Percentiles rank a stretch among this genome's conserved stretches.
phyloP scores from a whole-genome alignment of 2,329 filamentous ascomycete genomes.

The Bipolaris victoriae region DNA sequence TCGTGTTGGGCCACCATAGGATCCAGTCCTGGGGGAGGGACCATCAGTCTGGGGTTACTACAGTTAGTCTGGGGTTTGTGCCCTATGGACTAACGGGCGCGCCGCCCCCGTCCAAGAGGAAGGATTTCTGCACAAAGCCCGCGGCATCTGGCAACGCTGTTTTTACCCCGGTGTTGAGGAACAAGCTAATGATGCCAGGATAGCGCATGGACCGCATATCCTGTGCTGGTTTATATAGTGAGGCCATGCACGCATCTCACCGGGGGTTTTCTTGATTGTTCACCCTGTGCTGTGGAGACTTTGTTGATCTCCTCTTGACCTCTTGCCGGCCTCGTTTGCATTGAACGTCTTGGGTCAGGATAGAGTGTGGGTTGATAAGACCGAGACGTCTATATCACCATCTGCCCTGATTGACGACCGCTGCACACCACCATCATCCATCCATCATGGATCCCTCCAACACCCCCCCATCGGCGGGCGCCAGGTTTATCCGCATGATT shows the following conservation, averaged over 20 bases:
- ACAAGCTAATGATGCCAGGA: conserved; percentile 13
- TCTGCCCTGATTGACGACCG: neutral
- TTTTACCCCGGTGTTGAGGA: conserved; percentile 30
- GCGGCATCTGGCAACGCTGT: conserved; percentile 21
- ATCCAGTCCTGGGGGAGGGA: neutral
- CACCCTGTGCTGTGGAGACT: conserved; percentile 26
- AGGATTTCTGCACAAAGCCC: conserved; percentile 16
- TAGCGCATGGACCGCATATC: conserved; percentile 30
- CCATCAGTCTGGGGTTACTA: conserved; percentile 17
- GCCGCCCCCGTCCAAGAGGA: too few relatives aligned
- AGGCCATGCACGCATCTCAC: conserved; percentile 14
- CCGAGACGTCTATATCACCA: neutral
- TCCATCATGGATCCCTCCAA: conserved; percentile 15
- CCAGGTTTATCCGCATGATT: conserved; percentile 59
- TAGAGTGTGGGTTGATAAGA: neutral
- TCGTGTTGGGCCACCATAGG: neutral
- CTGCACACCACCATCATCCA: neutral
- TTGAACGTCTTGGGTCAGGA: conserved; percentile 13
- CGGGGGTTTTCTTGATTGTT: conserved; percentile 15
- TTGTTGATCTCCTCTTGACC: conserved; percentile 13
- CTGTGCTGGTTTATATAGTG: conserved; percentile 35
- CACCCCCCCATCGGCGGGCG: conserved; percentile 25
- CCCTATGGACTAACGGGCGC: neutral
- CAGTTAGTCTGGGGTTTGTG: conserved; percentile 8
- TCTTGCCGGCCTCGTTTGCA: conserved; percentile 1